Evolutionary conservation across 805 yeast species (phyloP).

Genomic region (Yarrowia osloensis): DNA sequence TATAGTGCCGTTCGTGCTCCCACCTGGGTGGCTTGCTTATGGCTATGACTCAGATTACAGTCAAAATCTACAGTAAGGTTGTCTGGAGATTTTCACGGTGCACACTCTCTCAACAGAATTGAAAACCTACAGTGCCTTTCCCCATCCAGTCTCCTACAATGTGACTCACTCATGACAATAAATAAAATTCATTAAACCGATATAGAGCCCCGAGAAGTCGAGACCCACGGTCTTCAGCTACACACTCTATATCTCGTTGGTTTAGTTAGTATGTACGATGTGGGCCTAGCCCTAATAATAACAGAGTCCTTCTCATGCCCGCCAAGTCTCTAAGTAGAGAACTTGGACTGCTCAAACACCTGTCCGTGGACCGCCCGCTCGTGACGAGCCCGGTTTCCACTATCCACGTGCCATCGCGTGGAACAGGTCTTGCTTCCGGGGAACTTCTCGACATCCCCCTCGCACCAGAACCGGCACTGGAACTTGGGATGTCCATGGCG

Average conservation of each 20-base stretch:
- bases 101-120: neutral
- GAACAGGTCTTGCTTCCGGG: constrained; percentile 37
- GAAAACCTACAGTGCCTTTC: neutral
- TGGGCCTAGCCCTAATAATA: neutral
- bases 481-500: constrained; percentile 40
- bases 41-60: no score
- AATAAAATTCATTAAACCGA: constrained; percentile 5
- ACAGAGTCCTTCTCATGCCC: neutral
- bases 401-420: constrained; percentile 40
- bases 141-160: neutral
- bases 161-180: constrained; percentile 1
- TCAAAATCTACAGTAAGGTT: no score
- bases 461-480: constrained; percentile 40
- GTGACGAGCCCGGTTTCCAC: constrained; percentile 39
- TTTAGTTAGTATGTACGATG: constrained; percentile 10
- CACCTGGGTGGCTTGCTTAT: no score
- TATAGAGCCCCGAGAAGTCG: neutral
- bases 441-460: constrained; percentile 35
- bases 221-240: neutral
- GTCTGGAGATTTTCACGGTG: no score
- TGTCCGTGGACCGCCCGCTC: constrained; percentile 39
- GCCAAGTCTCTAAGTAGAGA: neutral
- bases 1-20: no score
- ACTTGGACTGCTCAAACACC: constrained; percentile 30
- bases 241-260: constrained; percentile 14